Base-by-base conservation (phyloP, 257 asterid genomes). In the Fraxinus americana region DNA sequence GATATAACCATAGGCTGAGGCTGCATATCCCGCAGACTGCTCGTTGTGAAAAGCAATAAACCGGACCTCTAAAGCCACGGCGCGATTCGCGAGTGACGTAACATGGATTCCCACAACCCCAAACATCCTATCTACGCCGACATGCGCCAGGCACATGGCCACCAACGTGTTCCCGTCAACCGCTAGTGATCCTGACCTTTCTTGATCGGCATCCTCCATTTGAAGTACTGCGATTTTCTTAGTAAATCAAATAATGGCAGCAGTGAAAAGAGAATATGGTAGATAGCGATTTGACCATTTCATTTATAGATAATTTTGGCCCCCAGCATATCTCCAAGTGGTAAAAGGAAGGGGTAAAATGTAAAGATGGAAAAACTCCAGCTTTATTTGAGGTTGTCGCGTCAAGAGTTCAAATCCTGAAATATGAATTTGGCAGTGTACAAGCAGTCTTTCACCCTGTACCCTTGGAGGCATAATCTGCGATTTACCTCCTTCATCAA, bases 1-100 rank as follows among this genome's bases (percentile, higher is more conserved):
- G 87, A 94, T 94, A 84, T 85, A 94, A 35, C 97, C 97, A 86
- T 88, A 92, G 21, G 97, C 92, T 16, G 97, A 92, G 78, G 98
- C 97, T 17, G 98, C 98, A 75, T 94, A 94, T 2, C 98, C 97
- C 17, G 98, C 98, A 1, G 97, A 94, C 74, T 94, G 97, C 85
- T 94, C 98, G 88, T 94, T 94, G 83, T 94, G 98, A 81, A 94
- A 94, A 67, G 98, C 96, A 79, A 94, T 86, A 84, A 94, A 94
- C 50, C 98, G 90, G 80, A 89, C 81, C n/a, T 97, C 97, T 21
- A 82, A 85, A 16, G 94, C 85, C 1, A 92, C 92, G 35, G 97
- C 91, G 57, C 91, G 89, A 79, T 82, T 91, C 45, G 98, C 98
- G 29, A 94, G 89, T 1, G 96, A 89, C 14, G 98, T 94, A 0